Evolutionary conservation across 2,329 filamentous ascomycete genomes (phyloP), one percentile per base, ranked within the genome.

Genomic region (Orbilia quercus): DNA sequence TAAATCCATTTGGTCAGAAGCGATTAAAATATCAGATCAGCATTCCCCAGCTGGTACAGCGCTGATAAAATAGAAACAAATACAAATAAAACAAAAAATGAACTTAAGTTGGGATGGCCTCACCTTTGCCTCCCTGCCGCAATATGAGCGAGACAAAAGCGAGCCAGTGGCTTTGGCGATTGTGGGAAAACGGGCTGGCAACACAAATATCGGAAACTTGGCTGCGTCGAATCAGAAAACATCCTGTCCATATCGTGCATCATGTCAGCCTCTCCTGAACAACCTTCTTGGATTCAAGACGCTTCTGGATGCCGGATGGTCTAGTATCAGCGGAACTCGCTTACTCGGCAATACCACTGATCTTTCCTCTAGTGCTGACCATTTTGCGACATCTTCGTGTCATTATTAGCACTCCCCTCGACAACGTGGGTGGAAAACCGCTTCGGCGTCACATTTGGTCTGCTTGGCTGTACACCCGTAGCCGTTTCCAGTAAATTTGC

Each of bases 121-220:
- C 59, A 54, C 38, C 28, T 70, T 71, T 71, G 66, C 66, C 66
- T 63, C 66, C 44, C 42, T 55, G 54, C 55, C 36, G 55, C 34
- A 48, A 25, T 55, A 54, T 38, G 42, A 62, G 55, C 63, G n/a
- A n/a, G n/a, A n/a, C n/a, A n/a, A n/a, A 40, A 44, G 14, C 22
- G 0, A 40, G 11, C 7, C 11, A 58, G 54, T 60, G n/a, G n/a
- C n/a, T n/a, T n/a, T n/a, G n/a, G n/a, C n/a, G n/a, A n/a, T n/a
- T n/a, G 64, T 62, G 64, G 55, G 64, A 69, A 60, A 60, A 38
- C 48, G 22, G 28, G 55, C 55, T 23, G 40, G 47, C 64, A 69
- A 69, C 64, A 45, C 64, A 69, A 69, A 69, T 54, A 18, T 7
- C 40, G 38, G 23, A 31, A 38, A 42, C 28, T 31, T 31, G 38